These are phyloP conservation scores for Scedosporium aurantiacum DNA, from an alignment of 2,329 filamentous ascomycete species.

Conservation along the genomic window DNA sequence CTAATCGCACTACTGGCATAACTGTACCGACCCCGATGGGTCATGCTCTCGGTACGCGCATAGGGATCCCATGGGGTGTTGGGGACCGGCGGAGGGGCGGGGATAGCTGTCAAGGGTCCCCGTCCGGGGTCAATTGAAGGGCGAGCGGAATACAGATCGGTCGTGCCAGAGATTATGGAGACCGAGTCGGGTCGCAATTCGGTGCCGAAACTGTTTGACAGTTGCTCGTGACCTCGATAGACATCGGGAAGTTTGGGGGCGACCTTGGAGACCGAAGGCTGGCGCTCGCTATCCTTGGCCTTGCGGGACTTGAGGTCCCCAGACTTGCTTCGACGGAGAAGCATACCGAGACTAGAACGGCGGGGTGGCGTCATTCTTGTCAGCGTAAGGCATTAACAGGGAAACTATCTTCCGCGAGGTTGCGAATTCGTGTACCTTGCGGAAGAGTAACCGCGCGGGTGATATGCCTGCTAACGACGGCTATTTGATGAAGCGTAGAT, in stretches of 20 bases:
- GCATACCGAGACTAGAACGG: constrained; percentile 41
- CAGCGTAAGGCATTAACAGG: background rate
- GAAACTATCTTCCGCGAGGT: background rate
- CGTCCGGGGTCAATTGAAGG: constrained; percentile 42
- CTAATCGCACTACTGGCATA: constrained; percentile 88
- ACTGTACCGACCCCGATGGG: constrained; percentile 88
- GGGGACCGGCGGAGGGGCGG: constrained; percentile 41
- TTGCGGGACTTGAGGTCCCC: constrained; percentile 52
- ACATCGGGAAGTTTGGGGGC: constrained; percentile 43
- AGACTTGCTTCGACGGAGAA: constrained; percentile 59
- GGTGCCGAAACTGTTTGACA: constrained; percentile 31
- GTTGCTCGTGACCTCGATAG: constrained; percentile 34
- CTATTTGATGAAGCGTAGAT: background rate
- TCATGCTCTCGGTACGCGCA: constrained; percentile 84
- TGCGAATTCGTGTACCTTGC: constrained; percentile 2
- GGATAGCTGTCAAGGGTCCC: constrained; percentile 28
- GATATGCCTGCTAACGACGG: background rate
- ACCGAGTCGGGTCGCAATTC: constrained; percentile 54
- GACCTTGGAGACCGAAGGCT: constrained; percentile 32
- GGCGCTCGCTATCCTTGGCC: constrained; percentile 44
- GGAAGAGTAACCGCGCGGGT: background rate
- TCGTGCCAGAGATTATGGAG: constrained; percentile 43
- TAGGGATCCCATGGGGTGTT: constrained; percentile 63
- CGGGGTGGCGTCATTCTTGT: constrained; percentile 24
- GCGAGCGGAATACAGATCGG: constrained; percentile 27